phyloP scores from a whole-genome alignment of 768 basidiomycete genomes.

The Tricholoma sp. region DNA sequence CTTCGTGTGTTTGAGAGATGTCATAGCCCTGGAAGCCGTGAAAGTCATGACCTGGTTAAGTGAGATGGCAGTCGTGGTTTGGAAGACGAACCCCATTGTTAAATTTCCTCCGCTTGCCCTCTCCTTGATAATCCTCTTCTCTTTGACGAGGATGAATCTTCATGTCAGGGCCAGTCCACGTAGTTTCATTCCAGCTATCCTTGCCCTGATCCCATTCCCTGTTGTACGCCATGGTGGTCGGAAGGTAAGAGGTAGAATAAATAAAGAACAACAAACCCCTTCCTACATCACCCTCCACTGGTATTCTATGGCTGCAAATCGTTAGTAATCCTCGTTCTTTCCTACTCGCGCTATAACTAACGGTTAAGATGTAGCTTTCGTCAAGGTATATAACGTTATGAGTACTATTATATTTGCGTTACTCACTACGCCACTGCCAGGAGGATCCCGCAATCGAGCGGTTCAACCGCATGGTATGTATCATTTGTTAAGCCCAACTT shows the following conservation, averaged over 20 bases:
- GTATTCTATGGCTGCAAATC: slow-evolving; percentile 57
- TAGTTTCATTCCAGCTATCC: slow-evolving; percentile 47
- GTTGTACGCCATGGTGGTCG: slow-evolving; percentile 58
- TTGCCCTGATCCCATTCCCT: slow-evolving; percentile 88
- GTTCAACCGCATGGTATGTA: slow-evolving; percentile 50
- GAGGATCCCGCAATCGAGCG: slow-evolving; percentile 59
- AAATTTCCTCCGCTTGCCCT: slow-evolving; percentile 75
- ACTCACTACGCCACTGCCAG: slow-evolving; percentile 16
- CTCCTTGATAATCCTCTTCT: slow-evolving; percentile 66
- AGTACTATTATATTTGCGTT: background rate
- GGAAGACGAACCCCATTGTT: slow-evolving; percentile 61
- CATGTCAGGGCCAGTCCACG: slow-evolving; percentile 35
- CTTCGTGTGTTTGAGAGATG: slow-evolving; percentile 42
- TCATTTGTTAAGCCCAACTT: slow-evolving; percentile 1
- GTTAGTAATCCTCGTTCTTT: slow-evolving; percentile 26
- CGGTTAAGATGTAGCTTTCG: slow-evolving; percentile 37
- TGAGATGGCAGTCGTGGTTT: background rate
- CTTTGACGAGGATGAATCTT: slow-evolving; percentile 44
- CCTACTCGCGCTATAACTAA: slow-evolving; percentile 3
- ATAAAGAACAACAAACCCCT: slow-evolving; percentile 25
- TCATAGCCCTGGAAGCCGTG: slow-evolving; percentile 47
- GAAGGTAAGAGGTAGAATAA: slow-evolving; percentile 33
- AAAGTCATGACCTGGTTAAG: background rate
- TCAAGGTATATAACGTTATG: slow-evolving; percentile 41
- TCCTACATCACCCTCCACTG: slow-evolving; percentile 16